These are phyloP conservation scores for Dendrobium huoshanense DNA, from an alignment of 106 monocot species.

Conservation along the genomic window DNA sequence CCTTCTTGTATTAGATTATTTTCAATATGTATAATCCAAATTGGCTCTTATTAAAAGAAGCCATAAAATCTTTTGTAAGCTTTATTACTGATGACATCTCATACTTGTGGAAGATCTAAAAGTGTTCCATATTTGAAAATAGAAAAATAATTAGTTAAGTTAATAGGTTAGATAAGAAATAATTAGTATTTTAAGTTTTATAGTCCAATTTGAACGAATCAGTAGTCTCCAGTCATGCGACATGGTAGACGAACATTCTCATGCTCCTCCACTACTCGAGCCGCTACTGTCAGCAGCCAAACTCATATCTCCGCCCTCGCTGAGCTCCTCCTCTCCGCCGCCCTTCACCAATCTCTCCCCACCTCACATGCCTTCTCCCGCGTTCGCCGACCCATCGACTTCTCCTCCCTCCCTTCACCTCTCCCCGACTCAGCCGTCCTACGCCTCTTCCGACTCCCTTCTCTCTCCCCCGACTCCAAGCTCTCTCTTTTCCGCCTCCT, in stretches of 20 bases:
- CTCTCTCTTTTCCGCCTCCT: conserved; percentile 27
- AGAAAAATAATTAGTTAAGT: too few species aligned
- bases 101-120: too few species aligned
- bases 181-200: too few species aligned
- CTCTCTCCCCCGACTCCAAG: conserved; percentile 32
- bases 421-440: conserved; percentile 29
- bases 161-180: too few species aligned
- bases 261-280: background rate
- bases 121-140: too few species aligned
- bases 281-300: background rate
- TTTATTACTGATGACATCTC: too few species aligned
- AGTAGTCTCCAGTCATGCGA: background rate
- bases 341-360: conserved; percentile 5
- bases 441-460: conserved; percentile 26
- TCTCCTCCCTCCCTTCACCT: conserved; percentile 2
- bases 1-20: too few species aligned
- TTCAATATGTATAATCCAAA: too few species aligned
- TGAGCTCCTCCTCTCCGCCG: conserved; percentile 7
- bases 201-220: background rate
- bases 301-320: background rate
- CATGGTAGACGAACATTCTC: background rate
- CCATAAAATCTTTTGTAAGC: too few species aligned
- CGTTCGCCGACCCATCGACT: background rate
- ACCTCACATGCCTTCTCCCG: background rate
- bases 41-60: too few species aligned